Conservation (phyloP, 106 monocot genomes). For the Vanilla planifolia region DNA sequence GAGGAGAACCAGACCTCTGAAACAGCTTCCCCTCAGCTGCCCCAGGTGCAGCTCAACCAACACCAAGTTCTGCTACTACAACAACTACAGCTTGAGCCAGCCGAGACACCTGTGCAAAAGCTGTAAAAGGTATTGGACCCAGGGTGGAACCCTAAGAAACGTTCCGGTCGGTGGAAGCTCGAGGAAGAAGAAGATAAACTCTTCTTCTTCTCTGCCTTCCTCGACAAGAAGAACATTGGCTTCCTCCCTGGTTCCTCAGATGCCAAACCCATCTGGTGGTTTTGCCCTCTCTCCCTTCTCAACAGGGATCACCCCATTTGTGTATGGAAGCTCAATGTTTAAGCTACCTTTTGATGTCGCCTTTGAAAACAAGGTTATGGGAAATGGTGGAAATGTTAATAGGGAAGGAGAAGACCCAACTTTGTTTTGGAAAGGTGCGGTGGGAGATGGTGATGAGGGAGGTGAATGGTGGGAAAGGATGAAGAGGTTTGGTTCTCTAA, state of each 20-base stretch:
- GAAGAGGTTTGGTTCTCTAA: background rate
- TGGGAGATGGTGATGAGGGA: conserved; percentile 6
- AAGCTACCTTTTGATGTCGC: conserved; percentile 4
- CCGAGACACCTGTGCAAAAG: conserved; percentile 10
- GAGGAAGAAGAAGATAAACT: background rate
- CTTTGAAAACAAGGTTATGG: background rate
- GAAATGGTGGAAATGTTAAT: conserved; percentile 1
- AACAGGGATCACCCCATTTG: conserved; percentile 2
- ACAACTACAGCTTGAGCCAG: conserved; percentile 11
- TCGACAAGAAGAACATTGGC: background rate
- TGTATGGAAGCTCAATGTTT: background rate
- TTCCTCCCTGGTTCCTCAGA: background rate
- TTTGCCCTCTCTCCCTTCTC: background rate
- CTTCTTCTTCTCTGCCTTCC: too few relatives aligned
- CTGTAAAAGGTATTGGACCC: conserved; percentile 3
- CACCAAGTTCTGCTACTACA: conserved; percentile 12
- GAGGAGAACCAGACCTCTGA: too few relatives aligned
- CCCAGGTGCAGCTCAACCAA: too few relatives aligned
- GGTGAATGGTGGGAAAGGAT: background rate
- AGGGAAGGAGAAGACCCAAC: background rate
- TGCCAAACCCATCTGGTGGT: background rate
- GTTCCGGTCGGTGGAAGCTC: conserved; percentile 6
- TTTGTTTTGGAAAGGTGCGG: conserved; percentile 7
- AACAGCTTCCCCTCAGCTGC: too few relatives aligned
- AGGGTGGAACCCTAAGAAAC: conserved; percentile 6